A percentile compares a stretch with the other conserved stretches of the same genome.
Conservation (phyloP, 148 eudicot genomes). For the Rhododendron mucronatum region DNA sequence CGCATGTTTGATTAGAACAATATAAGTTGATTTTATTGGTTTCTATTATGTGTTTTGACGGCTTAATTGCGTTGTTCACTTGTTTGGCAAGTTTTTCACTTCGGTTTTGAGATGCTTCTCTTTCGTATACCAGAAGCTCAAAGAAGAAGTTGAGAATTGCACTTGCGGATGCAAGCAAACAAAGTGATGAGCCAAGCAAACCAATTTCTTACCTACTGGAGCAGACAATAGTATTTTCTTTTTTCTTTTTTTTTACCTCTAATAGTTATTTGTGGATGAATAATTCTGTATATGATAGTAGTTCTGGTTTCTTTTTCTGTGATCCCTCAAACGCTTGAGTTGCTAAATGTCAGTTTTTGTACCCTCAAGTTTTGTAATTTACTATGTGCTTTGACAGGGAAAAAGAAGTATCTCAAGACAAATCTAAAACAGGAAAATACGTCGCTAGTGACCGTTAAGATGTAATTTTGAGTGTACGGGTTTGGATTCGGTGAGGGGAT, state of each 20-base stretch:
- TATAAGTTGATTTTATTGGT: neutral
- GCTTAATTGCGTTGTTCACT: neutral
- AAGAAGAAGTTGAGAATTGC: conserved; percentile 43
- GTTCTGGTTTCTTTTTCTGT: neutral
- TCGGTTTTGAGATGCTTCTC: neutral
- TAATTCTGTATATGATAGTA: neutral
- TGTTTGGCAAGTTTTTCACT: neutral
- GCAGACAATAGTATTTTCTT: neutral
- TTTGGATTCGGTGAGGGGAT: neutral
- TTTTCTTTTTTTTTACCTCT: neutral
- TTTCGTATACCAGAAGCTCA: conserved; percentile 33
- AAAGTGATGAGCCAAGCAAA: neutral
- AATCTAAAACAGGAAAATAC: no score
- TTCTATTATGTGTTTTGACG: neutral
- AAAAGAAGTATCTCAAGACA: no score
- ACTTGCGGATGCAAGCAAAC: conserved; percentile 53
- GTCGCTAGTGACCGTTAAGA: no score
- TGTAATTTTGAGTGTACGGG: neutral
- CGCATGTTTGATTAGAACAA: neutral
- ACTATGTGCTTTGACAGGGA: neutral
- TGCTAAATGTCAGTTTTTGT: neutral
- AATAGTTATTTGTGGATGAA: neutral
- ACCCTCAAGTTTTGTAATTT: neutral
- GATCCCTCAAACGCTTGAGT: neutral
- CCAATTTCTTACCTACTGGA: neutral